Evolutionary conservation across 441 rosid species (phyloP).

Genomic region (Adansonia madagascariensis): DNA sequence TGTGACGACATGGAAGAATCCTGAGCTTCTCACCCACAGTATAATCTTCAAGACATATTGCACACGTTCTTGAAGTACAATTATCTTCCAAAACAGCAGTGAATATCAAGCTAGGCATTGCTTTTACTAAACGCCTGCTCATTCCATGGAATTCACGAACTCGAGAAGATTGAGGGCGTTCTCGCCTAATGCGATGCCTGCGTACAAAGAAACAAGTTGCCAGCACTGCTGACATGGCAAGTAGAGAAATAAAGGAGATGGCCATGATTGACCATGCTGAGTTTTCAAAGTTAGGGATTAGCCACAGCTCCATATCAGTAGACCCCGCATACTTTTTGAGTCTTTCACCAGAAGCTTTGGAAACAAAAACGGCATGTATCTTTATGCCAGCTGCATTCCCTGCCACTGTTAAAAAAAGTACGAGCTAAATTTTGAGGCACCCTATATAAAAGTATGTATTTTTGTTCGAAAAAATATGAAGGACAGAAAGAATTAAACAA

Average conservation of each 20-base stretch:
- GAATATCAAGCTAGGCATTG: conserved; percentile 93
- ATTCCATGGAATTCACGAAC: conserved; percentile 90
- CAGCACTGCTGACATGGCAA: conserved; percentile 92
- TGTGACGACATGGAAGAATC: conserved; percentile 85
- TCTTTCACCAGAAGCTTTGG: conserved; percentile 67
- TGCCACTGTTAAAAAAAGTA: conserved; percentile 66
- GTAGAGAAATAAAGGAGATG: conserved; percentile 82
- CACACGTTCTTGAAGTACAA: conserved; percentile 81
- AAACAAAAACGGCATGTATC: conserved; percentile 81
- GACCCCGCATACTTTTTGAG: conserved; percentile 58
- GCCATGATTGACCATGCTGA: conserved; percentile 99
- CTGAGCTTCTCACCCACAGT: conserved; percentile 88
- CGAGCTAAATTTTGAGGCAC: conserved; percentile 7
- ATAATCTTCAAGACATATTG: conserved; percentile 96
- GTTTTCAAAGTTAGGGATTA: conserved; percentile 77
- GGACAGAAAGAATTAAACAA: neutral
- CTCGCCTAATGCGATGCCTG: conserved; percentile 82
- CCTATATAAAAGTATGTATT: neutral
- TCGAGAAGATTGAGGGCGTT: conserved; percentile 55
- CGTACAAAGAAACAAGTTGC: conserved; percentile 98
- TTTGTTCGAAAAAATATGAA: conserved; percentile 9
- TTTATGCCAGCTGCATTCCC: conserved; percentile 81
- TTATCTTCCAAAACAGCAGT: conserved; percentile 82
- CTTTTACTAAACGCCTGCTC: conserved; percentile 91
- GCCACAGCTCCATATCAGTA: conserved; percentile 66